Conservation (phyloP, 1,284 basidiomycete species). For the Papiliotrema terrestris region DNA sequence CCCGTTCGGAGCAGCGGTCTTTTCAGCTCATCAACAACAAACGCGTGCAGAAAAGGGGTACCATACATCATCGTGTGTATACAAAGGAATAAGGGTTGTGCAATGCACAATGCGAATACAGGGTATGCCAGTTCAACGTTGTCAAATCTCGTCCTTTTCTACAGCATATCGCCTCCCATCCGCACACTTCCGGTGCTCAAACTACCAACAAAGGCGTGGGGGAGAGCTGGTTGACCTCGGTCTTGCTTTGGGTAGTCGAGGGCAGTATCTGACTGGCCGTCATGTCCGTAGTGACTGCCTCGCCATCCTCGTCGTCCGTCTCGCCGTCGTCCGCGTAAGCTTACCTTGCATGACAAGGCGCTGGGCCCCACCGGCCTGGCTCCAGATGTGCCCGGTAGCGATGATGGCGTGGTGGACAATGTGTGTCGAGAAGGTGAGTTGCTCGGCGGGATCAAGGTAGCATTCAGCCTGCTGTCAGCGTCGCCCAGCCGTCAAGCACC, state of each 20-base stretch:
- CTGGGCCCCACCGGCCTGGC: conserved; percentile 17
- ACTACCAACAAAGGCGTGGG: background rate
- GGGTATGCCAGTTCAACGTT: too few relatives aligned
- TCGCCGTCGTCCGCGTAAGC: conserved; percentile 10
- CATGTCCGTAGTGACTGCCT: conserved; percentile 26
- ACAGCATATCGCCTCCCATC: too few relatives aligned
- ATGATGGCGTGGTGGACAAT: conserved; percentile 39
- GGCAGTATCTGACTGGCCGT: conserved; percentile 2
- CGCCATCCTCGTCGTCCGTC: conserved; percentile 14
- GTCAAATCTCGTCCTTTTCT: too few relatives aligned
- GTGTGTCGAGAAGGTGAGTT: conserved; percentile 33
- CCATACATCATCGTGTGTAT: too few relatives aligned
- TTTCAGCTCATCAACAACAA: too few relatives aligned
- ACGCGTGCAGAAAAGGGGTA: too few relatives aligned
- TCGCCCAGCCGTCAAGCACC: background rate
- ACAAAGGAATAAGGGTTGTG: too few relatives aligned
- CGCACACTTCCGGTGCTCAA: too few relatives aligned
- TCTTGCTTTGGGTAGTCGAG: background rate
- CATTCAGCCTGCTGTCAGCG: conserved; percentile 27
- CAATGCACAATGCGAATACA: too few relatives aligned
- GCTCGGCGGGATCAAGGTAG: conserved; percentile 26
- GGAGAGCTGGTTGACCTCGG: background rate
- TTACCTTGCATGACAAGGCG: conserved; percentile 36
- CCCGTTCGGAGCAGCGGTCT: background rate
- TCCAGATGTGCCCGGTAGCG: conserved; percentile 34